Evolutionary conservation across 1,284 basidiomycete genomes (phyloP).

Genomic region (Cerioporus squamosus): DNA sequence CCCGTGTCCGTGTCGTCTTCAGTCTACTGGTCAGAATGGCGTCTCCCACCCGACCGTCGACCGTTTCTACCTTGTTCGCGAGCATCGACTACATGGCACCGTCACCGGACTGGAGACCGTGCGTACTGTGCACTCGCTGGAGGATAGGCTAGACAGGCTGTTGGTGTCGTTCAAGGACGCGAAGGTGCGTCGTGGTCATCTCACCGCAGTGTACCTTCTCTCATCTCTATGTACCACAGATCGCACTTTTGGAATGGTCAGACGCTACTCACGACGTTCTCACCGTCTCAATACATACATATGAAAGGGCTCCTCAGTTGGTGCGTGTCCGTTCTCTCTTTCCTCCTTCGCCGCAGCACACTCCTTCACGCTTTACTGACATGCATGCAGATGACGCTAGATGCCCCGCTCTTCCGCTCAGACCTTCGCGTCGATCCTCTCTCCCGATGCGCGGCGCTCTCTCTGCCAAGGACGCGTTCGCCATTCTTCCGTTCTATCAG

Average conservation of each 20-base stretch:
- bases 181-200: conserved; percentile 60
- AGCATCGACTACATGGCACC: conserved; percentile 86
- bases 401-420: conserved; percentile 69
- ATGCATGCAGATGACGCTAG: conserved; percentile 60
- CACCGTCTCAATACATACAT: conserved; percentile 97
- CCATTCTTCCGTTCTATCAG: conserved; percentile 92
- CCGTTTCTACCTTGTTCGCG: conserved; percentile 78
- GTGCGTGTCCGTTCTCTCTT: conserved; percentile 47
- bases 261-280: conserved; percentile 76
- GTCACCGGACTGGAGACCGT: conserved; percentile 88
- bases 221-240: conserved; percentile 46
- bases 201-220: neutral
- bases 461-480: conserved; percentile 90
- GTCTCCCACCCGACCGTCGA: conserved; percentile 55
- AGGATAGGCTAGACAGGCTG: conserved; percentile 87
- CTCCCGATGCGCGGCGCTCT: conserved; percentile 86
- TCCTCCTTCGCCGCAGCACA: neutral
- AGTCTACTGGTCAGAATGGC: conserved; percentile 55
- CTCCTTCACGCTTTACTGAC: neutral
- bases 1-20: conserved; percentile 28
- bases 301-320: conserved; percentile 91
- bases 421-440: conserved; percentile 82
- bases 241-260: conserved; percentile 95
- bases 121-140: conserved; percentile 76
- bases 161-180: conserved; percentile 94